Percentiles rank a stretch among this genome's conserved stretches.
Conservation (phyloP, 73 alveolate genomes). For the Tetrahymena elliotti region DNA sequence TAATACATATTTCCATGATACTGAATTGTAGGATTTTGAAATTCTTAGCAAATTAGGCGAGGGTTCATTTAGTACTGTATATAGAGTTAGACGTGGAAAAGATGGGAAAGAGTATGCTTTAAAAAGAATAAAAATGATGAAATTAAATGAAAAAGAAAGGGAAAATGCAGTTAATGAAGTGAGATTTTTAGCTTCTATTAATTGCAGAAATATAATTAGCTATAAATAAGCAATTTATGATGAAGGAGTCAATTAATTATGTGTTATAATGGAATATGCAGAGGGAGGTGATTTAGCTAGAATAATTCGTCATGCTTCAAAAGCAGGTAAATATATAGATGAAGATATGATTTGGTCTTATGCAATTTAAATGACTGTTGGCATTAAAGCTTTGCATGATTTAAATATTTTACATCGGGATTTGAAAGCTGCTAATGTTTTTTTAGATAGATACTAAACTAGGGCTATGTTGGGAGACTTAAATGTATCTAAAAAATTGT, state of each 20-base stretch:
- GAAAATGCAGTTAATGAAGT: slow-evolving; percentile 61
- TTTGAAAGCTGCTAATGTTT: slow-evolving; percentile 82
- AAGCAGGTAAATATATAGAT: slow-evolving; percentile 42
- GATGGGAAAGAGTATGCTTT: slow-evolving; percentile 61
- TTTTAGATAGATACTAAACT: slow-evolving; percentile 48
- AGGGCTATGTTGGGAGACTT: slow-evolving; percentile 80
- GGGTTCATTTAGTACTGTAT: slow-evolving; percentile 62
- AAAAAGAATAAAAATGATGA: slow-evolving; percentile 60
- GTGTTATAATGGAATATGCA: slow-evolving; percentile 82
- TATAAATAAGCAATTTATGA: slow-evolving; percentile 76
- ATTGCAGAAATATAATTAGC: slow-evolving; percentile 58
- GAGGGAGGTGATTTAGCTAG: slow-evolving; percentile 80
- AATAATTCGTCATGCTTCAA: slow-evolving; percentile 53
- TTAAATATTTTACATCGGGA: slow-evolving; percentile 77
- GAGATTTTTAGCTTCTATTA: slow-evolving; percentile 50
- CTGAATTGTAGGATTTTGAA: slow-evolving; percentile 14
- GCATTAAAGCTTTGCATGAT: slow-evolving; percentile 74
- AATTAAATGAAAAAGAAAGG: slow-evolving; percentile 56
- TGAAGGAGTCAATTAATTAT: slow-evolving; percentile 24
- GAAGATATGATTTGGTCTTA: slow-evolving; percentile 83
- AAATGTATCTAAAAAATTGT: slow-evolving; percentile 71
- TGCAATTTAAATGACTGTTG: slow-evolving; percentile 65
- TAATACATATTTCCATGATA: background rate
- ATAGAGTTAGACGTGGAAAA: slow-evolving; percentile 40
- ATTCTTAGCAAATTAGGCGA: slow-evolving; percentile 40